Evolutionary conservation across 495 filamentous ascomycete genomes (phyloP).

Genomic region (Halenospora varia): DNA sequence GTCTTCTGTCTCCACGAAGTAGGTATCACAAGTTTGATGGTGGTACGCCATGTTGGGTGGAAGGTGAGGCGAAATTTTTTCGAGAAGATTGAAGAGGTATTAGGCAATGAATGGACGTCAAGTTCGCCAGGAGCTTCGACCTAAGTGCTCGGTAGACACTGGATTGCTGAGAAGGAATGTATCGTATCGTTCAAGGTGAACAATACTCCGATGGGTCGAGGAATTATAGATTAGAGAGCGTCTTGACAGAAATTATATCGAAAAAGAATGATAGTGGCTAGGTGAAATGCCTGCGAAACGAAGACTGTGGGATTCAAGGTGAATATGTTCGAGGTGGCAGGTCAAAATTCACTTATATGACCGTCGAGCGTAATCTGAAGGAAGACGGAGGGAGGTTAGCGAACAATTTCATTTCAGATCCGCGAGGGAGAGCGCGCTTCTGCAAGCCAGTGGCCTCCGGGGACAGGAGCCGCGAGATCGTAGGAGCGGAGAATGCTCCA

Average conservation of each 20-base stretch:
- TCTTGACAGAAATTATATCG: constrained; percentile 15
- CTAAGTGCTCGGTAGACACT: constrained; percentile 21
- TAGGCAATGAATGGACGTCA: constrained; percentile 27
- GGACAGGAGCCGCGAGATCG: neutral
- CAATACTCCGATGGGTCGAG: constrained; percentile 9
- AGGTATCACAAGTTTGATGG: constrained; percentile 65
- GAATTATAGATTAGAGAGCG: constrained; percentile 27
- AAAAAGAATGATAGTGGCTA: constrained; percentile 27
- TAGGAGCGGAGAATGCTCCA: constrained; percentile 8
- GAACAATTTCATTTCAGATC: constrained; percentile 2
- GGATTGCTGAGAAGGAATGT: constrained; percentile 19
- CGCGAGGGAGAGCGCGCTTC: neutral
- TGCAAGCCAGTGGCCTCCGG: neutral
- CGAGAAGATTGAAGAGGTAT: constrained; percentile 11
- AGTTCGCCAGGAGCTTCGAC: constrained; percentile 32
- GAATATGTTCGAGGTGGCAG: constrained; percentile 8
- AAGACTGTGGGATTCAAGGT: constrained; percentile 7
- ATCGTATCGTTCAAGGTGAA: constrained; percentile 6
- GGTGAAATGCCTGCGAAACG: constrained; percentile 12
- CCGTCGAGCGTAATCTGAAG: constrained; percentile 11
- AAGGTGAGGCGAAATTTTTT: constrained; percentile 18
- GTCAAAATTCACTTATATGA: constrained; percentile 14
- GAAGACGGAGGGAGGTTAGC: neutral
- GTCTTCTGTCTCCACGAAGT: constrained; percentile 84
- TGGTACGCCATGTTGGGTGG: constrained; percentile 70